These are phyloP conservation scores for Peltaster fructicola DNA, from an alignment of 2,329 filamentous ascomycete genomes.

Conservation along the genomic window DNA sequence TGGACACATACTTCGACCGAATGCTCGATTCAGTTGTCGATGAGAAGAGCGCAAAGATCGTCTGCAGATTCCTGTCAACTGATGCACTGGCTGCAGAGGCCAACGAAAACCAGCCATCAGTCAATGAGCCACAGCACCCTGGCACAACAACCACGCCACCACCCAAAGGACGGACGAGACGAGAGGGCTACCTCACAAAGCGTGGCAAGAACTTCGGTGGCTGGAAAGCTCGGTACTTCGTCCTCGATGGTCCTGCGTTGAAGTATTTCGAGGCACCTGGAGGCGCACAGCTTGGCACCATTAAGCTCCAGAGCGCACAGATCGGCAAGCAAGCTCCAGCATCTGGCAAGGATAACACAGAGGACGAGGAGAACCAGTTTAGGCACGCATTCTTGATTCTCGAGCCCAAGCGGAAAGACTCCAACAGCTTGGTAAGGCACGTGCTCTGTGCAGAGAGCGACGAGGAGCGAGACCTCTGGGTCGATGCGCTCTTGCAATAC, in stretches of 20 bases:
- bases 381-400: constrained; percentile 89
- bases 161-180: constrained; percentile 49
- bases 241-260: constrained; percentile 51
- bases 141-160: constrained; percentile 29
- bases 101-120: constrained; percentile 24
- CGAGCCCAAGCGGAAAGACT: constrained; percentile 93
- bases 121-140: constrained; percentile 17
- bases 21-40: constrained; percentile 71
- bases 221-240: constrained; percentile 76
- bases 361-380: constrained; percentile 83
- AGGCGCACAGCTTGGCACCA: constrained; percentile 77
- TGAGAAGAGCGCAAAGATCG: constrained; percentile 54
- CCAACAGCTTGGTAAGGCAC: constrained; percentile 70
- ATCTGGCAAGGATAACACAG: constrained; percentile 43
- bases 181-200: constrained; percentile 88
- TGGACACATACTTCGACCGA: constrained; percentile 74
- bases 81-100: constrained; percentile 42
- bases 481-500: constrained; percentile 74
- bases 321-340: constrained; percentile 73
- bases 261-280: constrained; percentile 87
- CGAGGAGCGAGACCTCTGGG: constrained; percentile 81
- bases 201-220: constrained; percentile 96
- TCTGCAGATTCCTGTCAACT: constrained; percentile 71
- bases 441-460: constrained; percentile 94
- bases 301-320: constrained; percentile 77